A percentile compares a stretch with the other conserved stretches of the same genome.
Evolutionary conservation across 208 protist genomes (phyloP).

Genomic region (Wallacemonas sp.): DNA sequence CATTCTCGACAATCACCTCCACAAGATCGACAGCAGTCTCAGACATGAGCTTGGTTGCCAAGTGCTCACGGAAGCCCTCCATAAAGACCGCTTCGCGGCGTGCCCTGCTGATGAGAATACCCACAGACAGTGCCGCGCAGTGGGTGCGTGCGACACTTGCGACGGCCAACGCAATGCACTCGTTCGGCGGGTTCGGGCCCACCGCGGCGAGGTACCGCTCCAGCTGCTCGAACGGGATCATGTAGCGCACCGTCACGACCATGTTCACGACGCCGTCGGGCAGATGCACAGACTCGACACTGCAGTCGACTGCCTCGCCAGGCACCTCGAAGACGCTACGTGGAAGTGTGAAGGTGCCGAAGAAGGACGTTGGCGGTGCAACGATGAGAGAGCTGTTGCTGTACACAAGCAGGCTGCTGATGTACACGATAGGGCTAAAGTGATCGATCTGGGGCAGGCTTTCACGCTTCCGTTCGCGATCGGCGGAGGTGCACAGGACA

Average conservation of each 20-base stretch:
- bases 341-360: constrained; percentile 73
- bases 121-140: constrained; percentile 62
- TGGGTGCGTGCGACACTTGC: constrained; percentile 50
- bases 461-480: constrained; percentile 37
- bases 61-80: constrained; percentile 41
- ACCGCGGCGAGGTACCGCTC: constrained; percentile 84
- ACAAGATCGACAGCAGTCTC: constrained; percentile 57
- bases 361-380: constrained; percentile 73
- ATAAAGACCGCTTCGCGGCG: constrained; percentile 68
- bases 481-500: constrained; percentile 66
- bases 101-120: constrained; percentile 63
- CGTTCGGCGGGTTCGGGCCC: constrained; percentile 72
- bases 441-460: constrained; percentile 42
- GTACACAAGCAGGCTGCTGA: constrained; percentile 52
- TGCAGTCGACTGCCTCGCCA: constrained; percentile 62
- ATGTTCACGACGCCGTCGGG: constrained; percentile 70
- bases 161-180: constrained; percentile 58
- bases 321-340: constrained; percentile 44
- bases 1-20: constrained; percentile 58
- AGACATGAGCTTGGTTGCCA: constrained; percentile 70
- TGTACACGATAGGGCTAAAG: constrained; percentile 52
- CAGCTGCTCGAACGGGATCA: constrained; percentile 66
- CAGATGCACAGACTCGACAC: constrained; percentile 54
- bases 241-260: constrained; percentile 66
- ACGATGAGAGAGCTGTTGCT: constrained; percentile 46